Percentiles rank a stretch among this genome's conserved stretches.
These are phyloP conservation scores for Tetragonia tetragonoides DNA, from an alignment of 148 eudicot species.

Conservation along the genomic window DNA sequence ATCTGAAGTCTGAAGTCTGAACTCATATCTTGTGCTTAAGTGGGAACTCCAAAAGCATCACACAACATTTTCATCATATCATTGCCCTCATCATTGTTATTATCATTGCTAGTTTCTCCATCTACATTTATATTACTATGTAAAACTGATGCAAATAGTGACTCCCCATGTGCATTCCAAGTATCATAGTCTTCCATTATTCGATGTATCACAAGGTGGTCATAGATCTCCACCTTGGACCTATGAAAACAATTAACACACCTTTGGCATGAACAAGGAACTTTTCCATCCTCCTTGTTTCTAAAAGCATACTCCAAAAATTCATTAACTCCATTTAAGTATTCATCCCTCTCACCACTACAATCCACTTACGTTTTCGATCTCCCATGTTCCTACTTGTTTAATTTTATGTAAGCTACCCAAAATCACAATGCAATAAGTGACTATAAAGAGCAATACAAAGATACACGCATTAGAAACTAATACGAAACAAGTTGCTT, in stretches of 20 bases:
- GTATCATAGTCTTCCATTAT: neutral
- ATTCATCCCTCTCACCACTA: neutral
- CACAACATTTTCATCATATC: conserved; percentile 2
- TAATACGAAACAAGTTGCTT: no score
- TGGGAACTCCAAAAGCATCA: neutral
- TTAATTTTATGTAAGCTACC: neutral
- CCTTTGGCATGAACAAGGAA: neutral
- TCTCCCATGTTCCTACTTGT: neutral
- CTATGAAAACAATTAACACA: conserved; percentile 4
- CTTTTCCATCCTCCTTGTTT: neutral
- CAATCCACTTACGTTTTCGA: neutral
- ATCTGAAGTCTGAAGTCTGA: neutral
- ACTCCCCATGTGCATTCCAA: neutral
- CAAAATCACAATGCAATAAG: no score
- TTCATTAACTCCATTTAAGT: neutral
- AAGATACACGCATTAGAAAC: no score
- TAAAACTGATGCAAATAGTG: neutral
- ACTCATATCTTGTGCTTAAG: neutral
- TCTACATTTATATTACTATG: neutral
- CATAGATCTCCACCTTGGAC: neutral
- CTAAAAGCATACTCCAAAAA: conserved; percentile 13
- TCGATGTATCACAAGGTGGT: neutral
- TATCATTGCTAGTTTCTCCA: neutral
- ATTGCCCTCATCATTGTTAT: neutral
- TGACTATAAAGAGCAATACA: no score